Percentiles rank a stretch among this genome's conserved stretches.
Conservation (phyloP, 2,329 filamentous ascomycete genomes). For the Tympanopsis confertula region DNA sequence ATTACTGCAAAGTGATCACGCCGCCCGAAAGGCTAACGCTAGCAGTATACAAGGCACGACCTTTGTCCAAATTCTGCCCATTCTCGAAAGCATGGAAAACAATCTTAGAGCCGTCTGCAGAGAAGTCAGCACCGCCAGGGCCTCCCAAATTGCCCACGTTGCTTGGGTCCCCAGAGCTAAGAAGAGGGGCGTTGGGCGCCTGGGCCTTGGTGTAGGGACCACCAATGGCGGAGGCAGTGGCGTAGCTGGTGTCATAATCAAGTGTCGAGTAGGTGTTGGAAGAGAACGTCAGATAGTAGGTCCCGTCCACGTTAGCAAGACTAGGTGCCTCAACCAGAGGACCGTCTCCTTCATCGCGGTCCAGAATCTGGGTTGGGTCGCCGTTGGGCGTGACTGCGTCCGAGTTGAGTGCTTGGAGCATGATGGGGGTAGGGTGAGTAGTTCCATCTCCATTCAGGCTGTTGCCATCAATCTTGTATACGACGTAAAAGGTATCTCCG, state of each 20-base stretch:
- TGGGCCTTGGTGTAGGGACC: not conserved
- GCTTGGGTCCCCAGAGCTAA: not conserved
- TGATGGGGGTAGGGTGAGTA: conserved; percentile 21
- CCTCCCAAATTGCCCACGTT: not conserved
- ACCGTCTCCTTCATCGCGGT: conserved; percentile 8
- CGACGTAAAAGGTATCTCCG: conserved; percentile 2
- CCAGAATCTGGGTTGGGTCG: conserved; percentile 14
- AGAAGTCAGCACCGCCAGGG: not conserved
- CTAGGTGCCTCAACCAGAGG: conserved; percentile 32
- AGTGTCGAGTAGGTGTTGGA: conserved; percentile 27
- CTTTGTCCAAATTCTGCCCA: not conserved
- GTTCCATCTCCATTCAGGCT: conserved; percentile 9
- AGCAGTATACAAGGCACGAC: not conserved
- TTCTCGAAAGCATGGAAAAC: not conserved
- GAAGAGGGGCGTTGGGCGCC: not conserved
- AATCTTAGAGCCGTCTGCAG: not conserved
- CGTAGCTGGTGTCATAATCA: conserved; percentile 28
- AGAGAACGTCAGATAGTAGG: conserved; percentile 33
- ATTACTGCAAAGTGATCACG: not conserved
- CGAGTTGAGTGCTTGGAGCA: conserved; percentile 21
- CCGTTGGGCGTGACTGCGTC: conserved; percentile 29
- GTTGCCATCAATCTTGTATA: conserved; percentile 4
- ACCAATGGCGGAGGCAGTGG: conserved; percentile 11
- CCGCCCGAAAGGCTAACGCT: not conserved
- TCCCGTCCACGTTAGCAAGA: conserved; percentile 19